Percentiles rank a stretch among this genome's conserved stretches.
Evolutionary conservation across 129 eudicot genomes (phyloP).

Genomic region (Deinandra increscens): DNA sequence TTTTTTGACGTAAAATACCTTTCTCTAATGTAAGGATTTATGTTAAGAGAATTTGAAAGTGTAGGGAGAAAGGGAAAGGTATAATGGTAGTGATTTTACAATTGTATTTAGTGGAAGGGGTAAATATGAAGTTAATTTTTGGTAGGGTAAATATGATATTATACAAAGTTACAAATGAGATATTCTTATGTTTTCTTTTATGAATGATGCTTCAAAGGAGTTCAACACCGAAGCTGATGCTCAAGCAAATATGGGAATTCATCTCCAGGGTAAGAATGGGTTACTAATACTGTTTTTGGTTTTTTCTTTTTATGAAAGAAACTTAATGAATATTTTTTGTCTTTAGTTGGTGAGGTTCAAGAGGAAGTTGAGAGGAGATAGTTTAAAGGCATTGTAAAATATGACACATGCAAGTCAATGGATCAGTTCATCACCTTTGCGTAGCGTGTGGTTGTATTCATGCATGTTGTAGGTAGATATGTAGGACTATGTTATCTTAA

Average conservation of each 20-base stretch:
- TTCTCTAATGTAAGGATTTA: neutral
- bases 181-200: neutral
- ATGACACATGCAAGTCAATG: neutral
- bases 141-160: neutral
- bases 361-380: conserved; percentile 59
- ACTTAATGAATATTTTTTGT: neutral
- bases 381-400: neutral
- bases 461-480: conserved; percentile 8
- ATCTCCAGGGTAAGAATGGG: conserved; percentile 49
- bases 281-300: neutral
- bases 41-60: neutral
- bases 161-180: neutral
- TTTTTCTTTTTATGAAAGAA: neutral
- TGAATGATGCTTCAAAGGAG: conserved; percentile 39
- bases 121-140: neutral
- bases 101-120: neutral
- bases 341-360: conserved; percentile 79
- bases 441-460: neutral
- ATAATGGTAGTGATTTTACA: neutral
- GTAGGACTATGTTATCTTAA: neutral
- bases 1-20: neutral
- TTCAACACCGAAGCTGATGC: conserved; percentile 85
- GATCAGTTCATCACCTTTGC: neutral
- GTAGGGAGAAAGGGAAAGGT: neutral
- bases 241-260: conserved; percentile 80